These are phyloP conservation scores for Endocarpon pusillum DNA, from an alignment of 495 filamentous ascomycete genomes.

Conservation along the genomic window DNA sequence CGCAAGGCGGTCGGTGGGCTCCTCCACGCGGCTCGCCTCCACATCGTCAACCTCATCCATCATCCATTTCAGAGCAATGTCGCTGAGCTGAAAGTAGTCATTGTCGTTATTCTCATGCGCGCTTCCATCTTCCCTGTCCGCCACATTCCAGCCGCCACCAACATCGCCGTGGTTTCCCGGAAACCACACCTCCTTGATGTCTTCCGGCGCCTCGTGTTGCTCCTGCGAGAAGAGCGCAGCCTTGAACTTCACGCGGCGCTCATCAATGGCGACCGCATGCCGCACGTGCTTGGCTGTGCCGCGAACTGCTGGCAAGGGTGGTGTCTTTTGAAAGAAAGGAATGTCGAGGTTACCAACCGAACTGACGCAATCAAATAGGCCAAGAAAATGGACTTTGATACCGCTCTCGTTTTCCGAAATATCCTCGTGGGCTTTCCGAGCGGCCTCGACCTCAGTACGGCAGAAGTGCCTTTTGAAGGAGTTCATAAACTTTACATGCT, in stretches of 20 bases:
- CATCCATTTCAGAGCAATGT: slow-evolving; percentile 12
- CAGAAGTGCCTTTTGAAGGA: neutral
- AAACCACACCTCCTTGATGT: slow-evolving; percentile 77
- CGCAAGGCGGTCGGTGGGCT: slow-evolving; percentile 1
- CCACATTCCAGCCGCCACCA: slow-evolving; percentile 65
- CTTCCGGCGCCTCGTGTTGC: slow-evolving; percentile 41
- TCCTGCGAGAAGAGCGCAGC: slow-evolving; percentile 56
- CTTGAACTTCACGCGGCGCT: slow-evolving; percentile 50
- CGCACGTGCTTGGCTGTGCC: slow-evolving; percentile 52
- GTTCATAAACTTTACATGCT: slow-evolving; percentile 1
- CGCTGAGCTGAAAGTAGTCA: slow-evolving; percentile 26
- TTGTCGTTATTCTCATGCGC: slow-evolving; percentile 75
- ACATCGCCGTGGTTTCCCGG: slow-evolving; percentile 69
- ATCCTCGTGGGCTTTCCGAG: slow-evolving; percentile 14
- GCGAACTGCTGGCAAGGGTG: slow-evolving; percentile 67
- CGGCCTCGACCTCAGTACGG: neutral
- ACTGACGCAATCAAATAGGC: slow-evolving; percentile 30
- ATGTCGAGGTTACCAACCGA: slow-evolving; percentile 50
- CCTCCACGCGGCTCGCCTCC: neutral
- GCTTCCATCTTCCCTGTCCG: slow-evolving; percentile 40
- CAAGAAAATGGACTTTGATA: slow-evolving; percentile 20
- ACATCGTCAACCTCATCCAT: slow-evolving; percentile 19
- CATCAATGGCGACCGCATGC: slow-evolving; percentile 66
- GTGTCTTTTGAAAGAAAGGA: slow-evolving; percentile 70
- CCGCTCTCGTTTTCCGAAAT: slow-evolving; percentile 7